Conservation (phyloP, 257 asterid genomes). For the Paraleonurus japonicus region DNA sequence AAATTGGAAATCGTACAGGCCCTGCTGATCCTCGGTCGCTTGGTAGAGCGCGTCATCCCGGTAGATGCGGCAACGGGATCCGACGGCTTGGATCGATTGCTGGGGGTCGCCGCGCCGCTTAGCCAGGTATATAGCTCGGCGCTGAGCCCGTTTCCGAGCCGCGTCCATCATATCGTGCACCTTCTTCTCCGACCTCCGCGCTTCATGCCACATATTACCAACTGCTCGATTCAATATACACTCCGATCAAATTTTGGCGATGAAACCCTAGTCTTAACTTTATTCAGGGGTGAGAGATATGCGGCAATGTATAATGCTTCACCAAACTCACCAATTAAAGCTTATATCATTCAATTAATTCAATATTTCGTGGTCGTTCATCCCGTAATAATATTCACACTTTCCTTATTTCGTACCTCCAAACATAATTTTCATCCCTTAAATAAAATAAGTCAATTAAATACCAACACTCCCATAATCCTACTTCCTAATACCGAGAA, state of each 20-base stretch:
- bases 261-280: not conserved
- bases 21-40: slow-evolving; percentile 89
- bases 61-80: slow-evolving; percentile 74
- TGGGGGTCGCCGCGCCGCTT: slow-evolving; percentile 98
- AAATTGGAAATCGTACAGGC: slow-evolving; percentile 54
- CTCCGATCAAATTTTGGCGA: slow-evolving; percentile 14
- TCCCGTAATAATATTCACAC: no score
- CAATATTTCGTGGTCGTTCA: no score
- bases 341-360: no score
- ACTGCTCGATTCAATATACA: slow-evolving; percentile 3
- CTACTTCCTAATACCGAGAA: no score
- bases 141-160: slow-evolving; percentile 97
- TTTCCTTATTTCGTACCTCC: no score
- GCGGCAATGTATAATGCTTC: not conserved
- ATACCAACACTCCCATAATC: no score
- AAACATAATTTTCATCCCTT: no score
- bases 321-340: no score
- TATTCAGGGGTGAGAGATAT: not conserved
- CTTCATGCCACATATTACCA: slow-evolving; percentile 92
- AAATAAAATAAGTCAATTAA: no score
- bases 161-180: slow-evolving; percentile 99
- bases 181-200: slow-evolving; percentile 91
- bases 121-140: slow-evolving; percentile 87
- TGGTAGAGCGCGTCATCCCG: slow-evolving; percentile 90
- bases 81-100: slow-evolving; percentile 86